phyloP scores from a whole-genome alignment of 495 filamentous ascomycete species.

The Astrothelium macrocarpum region DNA sequence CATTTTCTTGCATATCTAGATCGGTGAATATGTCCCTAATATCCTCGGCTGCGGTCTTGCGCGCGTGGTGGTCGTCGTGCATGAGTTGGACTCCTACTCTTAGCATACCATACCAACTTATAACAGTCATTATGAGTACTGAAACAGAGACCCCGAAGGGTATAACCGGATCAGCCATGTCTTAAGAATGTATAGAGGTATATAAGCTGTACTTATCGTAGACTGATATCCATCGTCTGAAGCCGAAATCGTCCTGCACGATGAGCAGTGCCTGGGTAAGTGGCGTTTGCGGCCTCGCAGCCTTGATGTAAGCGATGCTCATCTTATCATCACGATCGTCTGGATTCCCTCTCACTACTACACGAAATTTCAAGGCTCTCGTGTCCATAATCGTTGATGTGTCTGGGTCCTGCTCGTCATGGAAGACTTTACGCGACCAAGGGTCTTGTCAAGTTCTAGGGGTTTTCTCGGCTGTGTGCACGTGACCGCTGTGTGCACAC shows the following conservation, averaged over 20 bases:
- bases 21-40: not conserved
- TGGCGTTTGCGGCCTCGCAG: not conserved
- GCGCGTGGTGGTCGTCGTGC: not conserved
- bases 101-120: not conserved
- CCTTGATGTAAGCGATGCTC: not conserved
- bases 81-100: not conserved
- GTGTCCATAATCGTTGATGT: not conserved
- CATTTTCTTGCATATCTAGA: not conserved
- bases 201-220: not conserved
- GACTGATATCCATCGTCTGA: not conserved
- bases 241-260: not conserved
- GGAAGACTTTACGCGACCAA: not conserved
- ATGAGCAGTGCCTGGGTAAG: not conserved
- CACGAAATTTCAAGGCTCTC: not conserved
- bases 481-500: too few species aligned
- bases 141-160: not conserved
- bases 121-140: not conserved
- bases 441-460: too few species aligned
- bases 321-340: not conserved
- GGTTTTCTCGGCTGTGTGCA: too few species aligned
- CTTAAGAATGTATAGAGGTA: not conserved
- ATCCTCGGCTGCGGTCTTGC: not conserved
- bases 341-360: not conserved
- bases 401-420: not conserved
- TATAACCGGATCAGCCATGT: not conserved